Evolutionary conservation across 202 grass and related monocot species (phyloP).

Genomic region (Panicum hallii): DNA sequence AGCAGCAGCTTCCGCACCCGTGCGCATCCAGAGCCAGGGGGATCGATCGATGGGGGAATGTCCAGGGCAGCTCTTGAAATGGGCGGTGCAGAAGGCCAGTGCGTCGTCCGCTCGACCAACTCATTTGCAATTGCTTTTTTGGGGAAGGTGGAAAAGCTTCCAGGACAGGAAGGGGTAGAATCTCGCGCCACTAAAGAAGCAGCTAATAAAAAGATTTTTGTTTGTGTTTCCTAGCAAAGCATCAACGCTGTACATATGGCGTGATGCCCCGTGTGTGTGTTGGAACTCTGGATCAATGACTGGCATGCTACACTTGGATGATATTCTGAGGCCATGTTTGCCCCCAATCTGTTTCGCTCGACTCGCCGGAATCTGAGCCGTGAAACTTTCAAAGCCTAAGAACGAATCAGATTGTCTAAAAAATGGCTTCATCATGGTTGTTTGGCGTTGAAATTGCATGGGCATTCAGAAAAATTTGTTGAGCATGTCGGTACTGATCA

Average conservation of each 20-base stretch:
- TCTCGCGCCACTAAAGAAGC: neutral
- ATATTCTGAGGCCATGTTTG: no score
- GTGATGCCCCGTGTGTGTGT: neutral
- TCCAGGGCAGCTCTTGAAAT: neutral
- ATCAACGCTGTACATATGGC: neutral
- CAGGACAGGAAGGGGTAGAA: neutral
- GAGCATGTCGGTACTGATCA: no score
- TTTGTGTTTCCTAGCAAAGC: neutral
- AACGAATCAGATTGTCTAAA: no score
- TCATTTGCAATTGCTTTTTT: neutral
- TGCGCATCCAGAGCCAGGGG: neutral
- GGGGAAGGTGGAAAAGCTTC: neutral
- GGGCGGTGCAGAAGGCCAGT: neutral
- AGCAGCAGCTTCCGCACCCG: neutral
- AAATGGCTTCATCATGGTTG: no score
- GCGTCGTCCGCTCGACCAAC: neutral
- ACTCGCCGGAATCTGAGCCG: no score
- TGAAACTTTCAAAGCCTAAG: no score
- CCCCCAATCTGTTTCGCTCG: no score
- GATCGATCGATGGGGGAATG: neutral
- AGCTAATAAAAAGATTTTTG: neutral
- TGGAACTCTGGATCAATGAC: neutral
- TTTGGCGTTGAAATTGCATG: no score
- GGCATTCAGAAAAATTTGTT: no score
- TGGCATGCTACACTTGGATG: neutral